Evolutionary conservation across 1,284 basidiomycete genomes (phyloP), one percentile per base, ranked within the genome.

Genomic region (Somion occarium): DNA sequence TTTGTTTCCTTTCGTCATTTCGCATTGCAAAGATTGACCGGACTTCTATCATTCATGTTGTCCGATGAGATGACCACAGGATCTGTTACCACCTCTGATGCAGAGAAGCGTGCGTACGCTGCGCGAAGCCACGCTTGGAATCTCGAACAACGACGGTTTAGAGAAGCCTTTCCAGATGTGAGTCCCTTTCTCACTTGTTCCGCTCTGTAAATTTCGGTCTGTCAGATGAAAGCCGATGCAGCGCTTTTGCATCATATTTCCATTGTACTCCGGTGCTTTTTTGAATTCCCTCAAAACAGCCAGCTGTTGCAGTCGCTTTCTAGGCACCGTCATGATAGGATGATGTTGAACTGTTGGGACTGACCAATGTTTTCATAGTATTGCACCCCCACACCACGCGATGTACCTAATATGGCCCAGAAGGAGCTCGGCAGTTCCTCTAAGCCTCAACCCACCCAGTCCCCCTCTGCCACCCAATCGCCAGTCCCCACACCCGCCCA

Each of bases 51-150:
- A 4, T 98, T 98, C 73, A 97, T 97, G 95, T 80, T 95, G 49
- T 88, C 91, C 1, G 93, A 98, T 61, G 94, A 98, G 73, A 93
- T 97, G 82, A 98, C 94, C 0, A 95, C 94, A 0, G 94, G 94
- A 11, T 92, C 90, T 1, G 83, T 96, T 42, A 90, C 82, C 15
- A 86, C 90, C 0, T 82, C 85, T n/a, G 83, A 88, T 45, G 73
- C 77, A 3, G 88, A 96, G 63, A 94, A 94, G 69, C 81, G 80
- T 48, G 69, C 74, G 0, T 85, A 92, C 53, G 93, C 94, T 0
- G 71, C 75, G 2, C 79, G 85, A 52, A 93, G 90, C 64, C 94
- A 98, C 65, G 69, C 75, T 0, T 96, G 89, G 83, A 98, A 98
- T 67, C 63, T 93, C 39, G 67, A 72, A 34, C 88, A 92, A 66